Evolutionary conservation across 768 basidiomycete species (phyloP), one percentile per base, ranked within the genome.

Genomic region (Heimioporus sp.): DNA sequence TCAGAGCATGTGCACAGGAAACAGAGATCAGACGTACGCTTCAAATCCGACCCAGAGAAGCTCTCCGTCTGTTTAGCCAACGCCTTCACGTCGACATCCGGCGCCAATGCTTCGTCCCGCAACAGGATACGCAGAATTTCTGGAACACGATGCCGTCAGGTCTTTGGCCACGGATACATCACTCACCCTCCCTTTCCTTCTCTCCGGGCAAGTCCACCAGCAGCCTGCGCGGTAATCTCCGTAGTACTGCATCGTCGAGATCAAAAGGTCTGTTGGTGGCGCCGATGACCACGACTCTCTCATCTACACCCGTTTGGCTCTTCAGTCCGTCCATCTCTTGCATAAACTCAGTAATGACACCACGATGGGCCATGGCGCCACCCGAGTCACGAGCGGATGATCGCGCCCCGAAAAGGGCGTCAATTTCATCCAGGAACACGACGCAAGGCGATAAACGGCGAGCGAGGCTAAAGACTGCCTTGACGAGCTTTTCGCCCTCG

Each of bases 281-380:
- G 37, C 95, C 94, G 46, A 98, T 92, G 44, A 98, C 86, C 50
- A 96, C 86, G 51, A 97, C 83, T 55, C 82, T 83, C 56, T 90
- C 83, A 48, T 92, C 88, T 56, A 79, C 80, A 11, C 66, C 51
- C 7, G 54, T 47, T 19, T 57, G 66, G 10, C 88, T 81, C 65
- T 84, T 88, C 52, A 98, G 72, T 3, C 94, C 94, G 61, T 98
- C 94, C 93, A 98, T 96, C 66, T 96, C 92, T 64, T 91, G 90
- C 90, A 94, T 92, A 67, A 92, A 92, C 68, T 94, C 90, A 10
- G 91, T 93, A 65, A 91, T 87, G 46, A 95, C 83, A 41, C 91
- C 88, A 37, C 92, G 78, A 61, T 96, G 92, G 6, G 92, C 91
- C 61, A 88, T 79, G 12, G 83, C 83, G 49, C 92, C 85, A 10